Conservation (phyloP, 129 eudicot species). For the Flaveria ramosissima region DNA sequence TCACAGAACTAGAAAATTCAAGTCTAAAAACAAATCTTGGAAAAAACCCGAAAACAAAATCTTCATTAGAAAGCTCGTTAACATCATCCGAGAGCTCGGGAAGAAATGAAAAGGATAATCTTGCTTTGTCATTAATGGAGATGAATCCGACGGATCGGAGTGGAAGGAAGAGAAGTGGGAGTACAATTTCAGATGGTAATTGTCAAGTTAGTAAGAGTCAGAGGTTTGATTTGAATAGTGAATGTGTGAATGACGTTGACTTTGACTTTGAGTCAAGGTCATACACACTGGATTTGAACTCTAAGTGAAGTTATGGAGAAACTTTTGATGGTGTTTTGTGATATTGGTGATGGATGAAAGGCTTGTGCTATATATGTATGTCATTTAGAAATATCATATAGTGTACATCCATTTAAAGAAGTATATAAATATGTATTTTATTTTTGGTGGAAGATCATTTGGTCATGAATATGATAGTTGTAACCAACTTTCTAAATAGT, state of each 20-base stretch:
- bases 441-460: conserved; percentile 10
- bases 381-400: conserved; percentile 35
- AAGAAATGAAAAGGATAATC: conserved; percentile 46
- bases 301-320: conserved; percentile 35
- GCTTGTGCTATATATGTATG: conserved; percentile 39
- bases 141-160: conserved; percentile 35
- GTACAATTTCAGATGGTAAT: conserved; percentile 49
- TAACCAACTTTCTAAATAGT: conserved; percentile 9
- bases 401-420: conserved; percentile 26
- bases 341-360: conserved; percentile 36
- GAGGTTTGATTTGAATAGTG: conserved; percentile 65
- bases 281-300: conserved; percentile 62
- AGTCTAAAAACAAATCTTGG: conserved; percentile 33
- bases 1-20: conserved; percentile 56
- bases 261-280: conserved; percentile 61
- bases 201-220: conserved; percentile 47
- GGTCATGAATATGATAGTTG: conserved; percentile 18
- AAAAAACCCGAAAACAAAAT: conserved; percentile 34
- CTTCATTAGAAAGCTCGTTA: conserved; percentile 73
- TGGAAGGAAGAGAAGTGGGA: conserved; percentile 63
- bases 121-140: conserved; percentile 57
- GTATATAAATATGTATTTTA: conserved; percentile 37
- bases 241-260: conserved; percentile 55
- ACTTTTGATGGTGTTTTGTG: conserved; percentile 42
- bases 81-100: conserved; percentile 72